These are phyloP conservation scores for Wickerhamiella lipophila DNA, from an alignment of 805 yeast species.

Conservation along the genomic window DNA sequence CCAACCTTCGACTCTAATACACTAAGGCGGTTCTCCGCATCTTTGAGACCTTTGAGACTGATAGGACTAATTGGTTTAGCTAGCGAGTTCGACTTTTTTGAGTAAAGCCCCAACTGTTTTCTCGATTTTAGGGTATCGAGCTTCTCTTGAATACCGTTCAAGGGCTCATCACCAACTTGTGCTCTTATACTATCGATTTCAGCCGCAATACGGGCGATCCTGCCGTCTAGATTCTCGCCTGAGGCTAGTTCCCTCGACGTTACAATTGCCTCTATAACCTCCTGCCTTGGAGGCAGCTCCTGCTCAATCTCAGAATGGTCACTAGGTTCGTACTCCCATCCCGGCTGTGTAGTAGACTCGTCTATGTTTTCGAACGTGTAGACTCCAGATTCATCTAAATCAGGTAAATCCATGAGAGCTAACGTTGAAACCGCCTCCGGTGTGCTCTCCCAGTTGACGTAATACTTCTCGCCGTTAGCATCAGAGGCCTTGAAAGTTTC, in stretches of 20 bases:
- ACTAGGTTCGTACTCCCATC: neutral
- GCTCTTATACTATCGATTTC: slow-evolving; percentile 4
- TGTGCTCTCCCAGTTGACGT: neutral
- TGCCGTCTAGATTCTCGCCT: slow-evolving; percentile 12
- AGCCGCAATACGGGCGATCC: slow-evolving; percentile 9
- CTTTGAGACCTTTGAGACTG: neutral
- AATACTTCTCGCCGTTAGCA: neutral
- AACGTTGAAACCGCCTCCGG: neutral
- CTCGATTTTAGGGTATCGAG: slow-evolving; percentile 3
- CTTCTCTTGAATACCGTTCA: neutral
- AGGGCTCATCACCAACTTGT: slow-evolving; percentile 4
- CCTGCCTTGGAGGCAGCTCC: slow-evolving; percentile 1
- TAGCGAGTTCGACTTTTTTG: neutral
- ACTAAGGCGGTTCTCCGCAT: slow-evolving; percentile 3
- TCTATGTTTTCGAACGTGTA: slow-evolving; percentile 8
- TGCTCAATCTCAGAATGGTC: neutral
- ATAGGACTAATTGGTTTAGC: neutral
- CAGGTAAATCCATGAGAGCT: slow-evolving; percentile 1
- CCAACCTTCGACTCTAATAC: slow-evolving; percentile 8
- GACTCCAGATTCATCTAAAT: slow-evolving; percentile 12
- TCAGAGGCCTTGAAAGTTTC: too few relatives aligned
- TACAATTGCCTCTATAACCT: slow-evolving; percentile 10
- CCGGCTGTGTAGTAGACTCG: neutral
- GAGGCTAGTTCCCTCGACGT: slow-evolving; percentile 7
- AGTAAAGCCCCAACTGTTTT: neutral